Percentiles rank a stretch among this genome's conserved stretches.
Conservation (phyloP, 1,139 yeast species). For the Candida pseudoviswanathii region DNA sequence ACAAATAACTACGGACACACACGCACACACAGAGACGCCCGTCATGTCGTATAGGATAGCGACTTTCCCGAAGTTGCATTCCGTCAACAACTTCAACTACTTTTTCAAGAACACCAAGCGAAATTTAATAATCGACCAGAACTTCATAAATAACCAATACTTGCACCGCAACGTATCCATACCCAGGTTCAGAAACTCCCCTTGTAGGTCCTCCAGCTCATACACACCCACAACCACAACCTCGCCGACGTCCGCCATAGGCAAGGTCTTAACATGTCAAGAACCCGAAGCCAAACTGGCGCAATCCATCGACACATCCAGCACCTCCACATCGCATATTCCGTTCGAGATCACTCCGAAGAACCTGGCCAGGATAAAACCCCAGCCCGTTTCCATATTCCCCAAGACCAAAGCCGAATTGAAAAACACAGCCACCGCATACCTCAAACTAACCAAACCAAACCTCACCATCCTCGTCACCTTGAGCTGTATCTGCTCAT, state of each 20-base stretch:
- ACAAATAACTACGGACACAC: too few relatives aligned
- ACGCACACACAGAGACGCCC: too few relatives aligned
- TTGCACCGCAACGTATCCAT: constrained; percentile 15
- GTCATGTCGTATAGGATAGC: constrained; percentile 15
- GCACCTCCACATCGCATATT: constrained; percentile 20
- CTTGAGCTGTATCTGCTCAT: constrained; percentile 88
- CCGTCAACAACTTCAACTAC: constrained; percentile 37
- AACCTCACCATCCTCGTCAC: constrained; percentile 85
- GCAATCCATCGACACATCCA: constrained; percentile 18
- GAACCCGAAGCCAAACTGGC: constrained; percentile 34
- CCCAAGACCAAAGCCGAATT: constrained; percentile 18
- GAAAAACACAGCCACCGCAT: constrained; percentile 52
- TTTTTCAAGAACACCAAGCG: constrained; percentile 43
- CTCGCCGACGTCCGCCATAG: constrained; percentile 18
- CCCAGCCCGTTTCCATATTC: constrained; percentile 14
- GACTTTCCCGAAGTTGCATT: constrained; percentile 30
- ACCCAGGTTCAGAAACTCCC: constrained; percentile 5
- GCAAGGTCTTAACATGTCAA: constrained; percentile 41
- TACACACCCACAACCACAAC: background rate
- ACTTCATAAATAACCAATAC: constrained; percentile 38
- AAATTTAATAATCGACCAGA: constrained; percentile 33
- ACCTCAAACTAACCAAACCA: constrained; percentile 84
- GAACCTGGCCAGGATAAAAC: constrained; percentile 19
- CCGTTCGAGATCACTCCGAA: constrained; percentile 63
- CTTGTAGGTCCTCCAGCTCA: background rate